phyloP scores from a whole-genome alignment of 495 filamentous ascomycete genomes.

The Hypoxylon cercidicola region DNA sequence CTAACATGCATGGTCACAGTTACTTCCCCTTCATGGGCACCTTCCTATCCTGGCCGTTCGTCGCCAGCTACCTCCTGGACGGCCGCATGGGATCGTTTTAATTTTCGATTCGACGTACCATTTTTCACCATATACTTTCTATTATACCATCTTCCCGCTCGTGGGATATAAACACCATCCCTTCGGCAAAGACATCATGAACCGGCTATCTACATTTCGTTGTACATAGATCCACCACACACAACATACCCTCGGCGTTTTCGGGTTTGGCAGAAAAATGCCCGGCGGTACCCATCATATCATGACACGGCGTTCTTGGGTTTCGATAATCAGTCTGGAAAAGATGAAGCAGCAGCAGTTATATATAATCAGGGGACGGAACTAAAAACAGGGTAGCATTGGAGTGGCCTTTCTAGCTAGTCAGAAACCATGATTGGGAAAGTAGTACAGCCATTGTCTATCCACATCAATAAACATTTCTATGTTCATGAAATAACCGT shows the following conservation, averaged over 20 bases:
- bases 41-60: conserved; percentile 35
- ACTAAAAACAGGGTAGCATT: neutral
- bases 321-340: conserved; percentile 15
- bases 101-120: conserved; percentile 11
- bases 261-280: conserved; percentile 9
- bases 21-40: conserved; percentile 39
- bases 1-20: conserved; percentile 9
- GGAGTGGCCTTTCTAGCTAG: neutral
- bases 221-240: conserved; percentile 30
- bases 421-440: neutral
- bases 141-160: too few relatives aligned
- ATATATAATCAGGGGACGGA: neutral
- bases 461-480: conserved; percentile 6
- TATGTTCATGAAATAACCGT: conserved; percentile 31
- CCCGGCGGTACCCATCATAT: conserved; percentile 11
- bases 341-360: conserved; percentile 4
- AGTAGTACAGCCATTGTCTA: conserved; percentile 13
- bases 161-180: too few relatives aligned
- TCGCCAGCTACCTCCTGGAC: conserved; percentile 19
- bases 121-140: neutral
- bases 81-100: conserved; percentile 29
- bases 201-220: conserved; percentile 8
- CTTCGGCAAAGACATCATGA: too few relatives aligned
- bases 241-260: conserved; percentile 27
- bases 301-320: conserved; percentile 38